Evolutionary conservation across 1,284 basidiomycete genomes (phyloP).

Genomic region (Ustilago vetiveriae): DNA sequence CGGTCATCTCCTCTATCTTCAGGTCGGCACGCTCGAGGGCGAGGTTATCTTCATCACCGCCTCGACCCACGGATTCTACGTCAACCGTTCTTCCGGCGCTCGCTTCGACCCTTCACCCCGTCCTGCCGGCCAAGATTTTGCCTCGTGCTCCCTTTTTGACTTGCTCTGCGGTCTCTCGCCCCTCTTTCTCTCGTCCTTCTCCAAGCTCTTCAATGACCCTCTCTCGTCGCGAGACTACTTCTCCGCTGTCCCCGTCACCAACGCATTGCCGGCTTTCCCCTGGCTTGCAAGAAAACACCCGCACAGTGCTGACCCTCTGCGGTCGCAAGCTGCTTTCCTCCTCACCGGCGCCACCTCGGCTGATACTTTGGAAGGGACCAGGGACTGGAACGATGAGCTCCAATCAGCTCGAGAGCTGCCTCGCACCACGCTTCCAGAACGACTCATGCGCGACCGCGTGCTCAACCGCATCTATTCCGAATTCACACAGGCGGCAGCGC

Average conservation of each 20-base stretch:
- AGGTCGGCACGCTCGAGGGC: slow-evolving; percentile 71
- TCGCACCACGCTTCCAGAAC: slow-evolving; percentile 69
- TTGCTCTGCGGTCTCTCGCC: slow-evolving; percentile 70
- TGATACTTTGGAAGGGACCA: slow-evolving; percentile 71
- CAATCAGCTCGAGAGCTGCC: slow-evolving; percentile 72
- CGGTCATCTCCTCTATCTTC: slow-evolving; percentile 73
- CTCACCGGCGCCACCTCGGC: slow-evolving; percentile 71
- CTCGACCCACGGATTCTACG: slow-evolving; percentile 71
- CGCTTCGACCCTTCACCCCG: slow-evolving; percentile 62
- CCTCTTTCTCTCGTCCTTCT: slow-evolving; percentile 63
- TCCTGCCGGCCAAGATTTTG: slow-evolving; percentile 46
- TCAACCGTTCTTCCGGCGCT: slow-evolving; percentile 69
- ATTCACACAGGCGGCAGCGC: slow-evolving; percentile 71
- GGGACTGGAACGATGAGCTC: slow-evolving; percentile 75
- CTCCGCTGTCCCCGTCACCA: slow-evolving; percentile 70
- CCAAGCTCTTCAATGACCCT: slow-evolving; percentile 65
- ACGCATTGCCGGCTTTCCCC: slow-evolving; percentile 71
- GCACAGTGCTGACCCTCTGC: slow-evolving; percentile 70
- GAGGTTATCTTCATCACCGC: slow-evolving; percentile 71
- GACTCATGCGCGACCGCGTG: slow-evolving; percentile 72
- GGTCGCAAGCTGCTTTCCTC: slow-evolving; percentile 72
- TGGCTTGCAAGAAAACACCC: slow-evolving; percentile 69
- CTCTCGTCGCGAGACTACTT: slow-evolving; percentile 66
- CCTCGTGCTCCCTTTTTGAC: slow-evolving; percentile 71
- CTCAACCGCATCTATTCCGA: slow-evolving; percentile 71